These are phyloP conservation scores for Talaromyces sp. DNA, from an alignment of 2,329 filamentous ascomycete genomes.

Conservation along the genomic window DNA sequence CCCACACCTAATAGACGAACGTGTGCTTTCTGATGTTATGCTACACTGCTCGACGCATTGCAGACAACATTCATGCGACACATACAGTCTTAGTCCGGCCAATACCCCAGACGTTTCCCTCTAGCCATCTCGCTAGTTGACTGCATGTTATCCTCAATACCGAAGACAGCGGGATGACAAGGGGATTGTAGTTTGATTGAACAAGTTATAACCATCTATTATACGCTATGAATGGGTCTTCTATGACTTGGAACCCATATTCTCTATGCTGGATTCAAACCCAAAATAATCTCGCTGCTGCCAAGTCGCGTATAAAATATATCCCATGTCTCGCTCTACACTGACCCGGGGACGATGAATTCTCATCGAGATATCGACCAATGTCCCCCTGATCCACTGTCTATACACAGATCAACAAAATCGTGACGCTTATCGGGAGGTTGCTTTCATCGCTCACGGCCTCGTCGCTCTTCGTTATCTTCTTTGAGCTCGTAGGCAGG, in stretches of 20 bases:
- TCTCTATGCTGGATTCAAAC: not conserved
- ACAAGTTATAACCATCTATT: not conserved
- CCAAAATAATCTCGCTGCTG: not conserved
- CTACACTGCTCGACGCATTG: not conserved
- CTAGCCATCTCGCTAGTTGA: not conserved
- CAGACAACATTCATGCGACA: not conserved
- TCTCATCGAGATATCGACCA: not conserved
- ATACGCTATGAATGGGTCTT: not conserved
- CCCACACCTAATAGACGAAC: too few relatives aligned
- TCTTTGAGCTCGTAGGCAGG: constrained; percentile 21
- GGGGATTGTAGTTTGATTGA: not conserved
- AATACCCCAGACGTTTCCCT: not conserved
- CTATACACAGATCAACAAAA: not conserved
- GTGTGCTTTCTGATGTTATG: not conserved
- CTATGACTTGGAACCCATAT: not conserved
- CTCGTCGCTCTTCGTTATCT: constrained; percentile 19
- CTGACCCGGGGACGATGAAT: not conserved
- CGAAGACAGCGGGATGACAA: not conserved
- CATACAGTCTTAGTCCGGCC: not conserved
- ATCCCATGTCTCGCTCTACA: not conserved
- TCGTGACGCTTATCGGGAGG: not conserved
- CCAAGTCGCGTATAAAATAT: not conserved
- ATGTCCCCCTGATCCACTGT: not conserved
- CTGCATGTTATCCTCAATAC: not conserved
- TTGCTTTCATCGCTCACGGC: constrained; percentile 15